phyloP scores from a whole-genome alignment of 495 filamentous ascomycete species.

The Aspergillus taichungensis region DNA sequence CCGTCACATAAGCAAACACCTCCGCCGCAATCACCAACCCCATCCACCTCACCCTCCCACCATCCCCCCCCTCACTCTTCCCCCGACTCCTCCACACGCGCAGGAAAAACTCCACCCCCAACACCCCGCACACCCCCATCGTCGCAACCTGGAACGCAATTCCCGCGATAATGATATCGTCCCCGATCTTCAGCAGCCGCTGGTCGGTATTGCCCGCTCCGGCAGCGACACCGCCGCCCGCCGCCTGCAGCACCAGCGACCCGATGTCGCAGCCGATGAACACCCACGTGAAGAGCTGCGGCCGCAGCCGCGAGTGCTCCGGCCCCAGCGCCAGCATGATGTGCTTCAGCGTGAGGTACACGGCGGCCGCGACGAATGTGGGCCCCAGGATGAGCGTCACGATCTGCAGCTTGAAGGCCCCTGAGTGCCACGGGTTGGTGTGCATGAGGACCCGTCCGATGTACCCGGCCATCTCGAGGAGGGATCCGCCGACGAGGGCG shows the following conservation, averaged over 20 bases:
- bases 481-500: conserved; percentile 40
- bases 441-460: conserved; percentile 50
- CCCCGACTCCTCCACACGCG: conserved; percentile 27
- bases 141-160: conserved; percentile 63
- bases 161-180: conserved; percentile 62
- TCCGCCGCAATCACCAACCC: conserved; percentile 43
- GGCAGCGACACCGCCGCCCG: conserved; percentile 55
- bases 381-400: conserved; percentile 58
- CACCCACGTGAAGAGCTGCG: conserved; percentile 54
- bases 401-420: conserved; percentile 59
- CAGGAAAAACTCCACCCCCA: conserved; percentile 43
- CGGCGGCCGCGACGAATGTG: conserved; percentile 54
- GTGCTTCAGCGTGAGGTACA: conserved; percentile 64
- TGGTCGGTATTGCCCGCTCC: conserved; percentile 24
- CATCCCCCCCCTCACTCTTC: conserved; percentile 19
- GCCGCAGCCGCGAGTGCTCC: conserved; percentile 44
- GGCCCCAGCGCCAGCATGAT: conserved; percentile 47
- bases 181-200: conserved; percentile 25
- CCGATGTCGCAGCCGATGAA: conserved; percentile 61
- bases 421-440: conserved; percentile 49
- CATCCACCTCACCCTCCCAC: conserved; percentile 19
- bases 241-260: conserved; percentile 54
- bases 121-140: conserved; percentile 46
- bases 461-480: conserved; percentile 47
- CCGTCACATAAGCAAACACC: conserved; percentile 47